Conservation (phyloP, 1,284 basidiomycete genomes). For the Chiua sp. region DNA sequence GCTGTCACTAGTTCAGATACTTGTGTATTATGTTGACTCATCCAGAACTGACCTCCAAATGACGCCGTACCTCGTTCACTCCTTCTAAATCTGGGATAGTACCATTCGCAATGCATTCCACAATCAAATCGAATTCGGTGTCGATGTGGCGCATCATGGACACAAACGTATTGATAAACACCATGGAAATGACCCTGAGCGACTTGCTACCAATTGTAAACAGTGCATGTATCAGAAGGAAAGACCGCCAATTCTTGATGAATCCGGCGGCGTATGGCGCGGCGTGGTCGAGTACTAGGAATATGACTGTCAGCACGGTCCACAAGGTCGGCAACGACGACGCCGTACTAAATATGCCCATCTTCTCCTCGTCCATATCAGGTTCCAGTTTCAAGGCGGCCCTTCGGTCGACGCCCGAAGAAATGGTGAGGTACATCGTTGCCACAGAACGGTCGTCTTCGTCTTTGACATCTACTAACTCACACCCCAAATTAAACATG, state of each 20-base stretch:
- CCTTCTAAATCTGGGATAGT: slow-evolving; percentile 16
- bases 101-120: slow-evolving; percentile 11
- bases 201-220: slow-evolving; percentile 19
- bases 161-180: slow-evolving; percentile 4
- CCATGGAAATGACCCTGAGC: slow-evolving; percentile 4
- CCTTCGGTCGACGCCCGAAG: not conserved
- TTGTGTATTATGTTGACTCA: not conserved
- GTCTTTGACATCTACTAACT: not conserved
- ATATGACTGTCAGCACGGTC: slow-evolving; percentile 1
- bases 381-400: not conserved
- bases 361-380: not conserved
- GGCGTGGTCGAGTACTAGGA: slow-evolving; percentile 18
- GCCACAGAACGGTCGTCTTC: not conserved
- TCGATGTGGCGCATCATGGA: slow-evolving; percentile 15
- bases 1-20: slow-evolving; percentile 8
- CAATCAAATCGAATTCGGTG: slow-evolving; percentile 12
- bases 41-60: slow-evolving; percentile 13
- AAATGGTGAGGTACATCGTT: not conserved
- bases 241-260: slow-evolving; percentile 23
- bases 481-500: not conserved
- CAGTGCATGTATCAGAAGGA: slow-evolving; percentile 28
- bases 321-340: not conserved
- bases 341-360: slow-evolving; percentile 20
- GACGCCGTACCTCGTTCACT: not conserved
- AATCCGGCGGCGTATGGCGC: slow-evolving; percentile 24